phyloP scores from a whole-genome alignment of 805 yeast species.

The Candida ovalis region DNA sequence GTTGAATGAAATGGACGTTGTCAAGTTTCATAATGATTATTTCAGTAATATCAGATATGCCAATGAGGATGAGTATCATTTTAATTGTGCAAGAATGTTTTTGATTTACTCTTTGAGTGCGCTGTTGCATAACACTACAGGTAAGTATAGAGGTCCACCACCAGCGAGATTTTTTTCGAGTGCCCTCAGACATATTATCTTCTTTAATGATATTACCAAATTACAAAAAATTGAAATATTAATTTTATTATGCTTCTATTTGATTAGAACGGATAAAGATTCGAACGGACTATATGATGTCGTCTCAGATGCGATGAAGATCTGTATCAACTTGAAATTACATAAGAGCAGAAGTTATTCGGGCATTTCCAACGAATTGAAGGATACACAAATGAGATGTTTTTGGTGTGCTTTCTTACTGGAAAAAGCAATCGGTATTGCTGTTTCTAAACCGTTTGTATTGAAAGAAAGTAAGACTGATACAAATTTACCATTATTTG shows the following conservation, averaged over 20 bases:
- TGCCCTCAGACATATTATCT: constrained; percentile 52
- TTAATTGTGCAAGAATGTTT: constrained; percentile 54
- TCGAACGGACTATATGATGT: constrained; percentile 50
- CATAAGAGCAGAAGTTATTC: constrained; percentile 36
- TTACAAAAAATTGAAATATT: constrained; percentile 50
- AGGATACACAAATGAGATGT: constrained; percentile 44
- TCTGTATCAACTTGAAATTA: constrained; percentile 36
- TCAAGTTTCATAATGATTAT: constrained; percentile 47
- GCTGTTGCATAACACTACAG: constrained; percentile 50
- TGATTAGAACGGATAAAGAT: constrained; percentile 60
- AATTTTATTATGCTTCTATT: constrained; percentile 48
- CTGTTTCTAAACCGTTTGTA: constrained; percentile 56
- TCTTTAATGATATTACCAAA: constrained; percentile 37
- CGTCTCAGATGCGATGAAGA: constrained; percentile 47
- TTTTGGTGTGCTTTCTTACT: constrained; percentile 65
- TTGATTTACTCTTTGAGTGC: constrained; percentile 50
- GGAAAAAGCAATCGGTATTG: constrained; percentile 58
- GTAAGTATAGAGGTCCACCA: constrained; percentile 50
- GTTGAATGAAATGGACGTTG: constrained; percentile 48
- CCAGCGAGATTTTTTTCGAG: constrained; percentile 56
- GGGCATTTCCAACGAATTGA: constrained; percentile 21
- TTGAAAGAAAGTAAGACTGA: constrained; percentile 50
- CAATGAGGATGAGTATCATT: constrained; percentile 42
- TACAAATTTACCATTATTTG: constrained; percentile 46
- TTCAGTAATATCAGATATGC: constrained; percentile 26